phyloP scores from a whole-genome alignment of 2,329 filamentous ascomycete genomes.

The Aspergillus aculeatinus region DNA sequence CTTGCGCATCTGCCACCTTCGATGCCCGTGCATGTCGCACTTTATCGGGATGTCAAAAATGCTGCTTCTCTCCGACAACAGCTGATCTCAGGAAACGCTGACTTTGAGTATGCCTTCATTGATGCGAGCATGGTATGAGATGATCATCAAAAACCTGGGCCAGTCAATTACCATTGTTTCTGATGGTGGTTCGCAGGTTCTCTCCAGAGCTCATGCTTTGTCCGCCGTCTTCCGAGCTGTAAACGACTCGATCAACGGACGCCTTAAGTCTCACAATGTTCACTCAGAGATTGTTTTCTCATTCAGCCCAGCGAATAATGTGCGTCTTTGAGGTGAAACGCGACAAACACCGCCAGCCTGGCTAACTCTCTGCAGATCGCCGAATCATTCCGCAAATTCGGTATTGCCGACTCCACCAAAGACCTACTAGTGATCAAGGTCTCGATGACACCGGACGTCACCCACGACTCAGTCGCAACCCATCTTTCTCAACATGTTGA shows the following conservation, averaged over 20 bases:
- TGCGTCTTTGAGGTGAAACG: constrained; percentile 40
- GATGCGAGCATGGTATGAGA: constrained; percentile 72
- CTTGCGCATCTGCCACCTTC: constrained; percentile 73
- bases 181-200: constrained; percentile 51
- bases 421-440: constrained; percentile 81
- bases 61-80: constrained; percentile 75
- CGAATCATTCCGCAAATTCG: constrained; percentile 86
- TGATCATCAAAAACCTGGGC: neutral
- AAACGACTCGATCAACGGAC: constrained; percentile 59
- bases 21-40: constrained; percentile 67
- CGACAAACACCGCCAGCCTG: constrained; percentile 1
- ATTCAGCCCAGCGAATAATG: constrained; percentile 79
- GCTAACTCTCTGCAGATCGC: constrained; percentile 64
- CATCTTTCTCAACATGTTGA: constrained; percentile 65
- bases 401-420: constrained; percentile 69
- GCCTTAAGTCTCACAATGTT: constrained; percentile 76
- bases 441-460: constrained; percentile 51
- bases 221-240: constrained; percentile 77
- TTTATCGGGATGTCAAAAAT: constrained; percentile 78
- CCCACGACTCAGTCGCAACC: constrained; percentile 50
- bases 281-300: constrained; percentile 85
- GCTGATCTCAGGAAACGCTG: constrained; percentile 76
- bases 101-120: constrained; percentile 91
- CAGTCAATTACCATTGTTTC: neutral
- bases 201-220: constrained; percentile 71